phyloP scores from a whole-genome alignment of 768 basidiomycete species.

The Antrodiella citrinella region DNA sequence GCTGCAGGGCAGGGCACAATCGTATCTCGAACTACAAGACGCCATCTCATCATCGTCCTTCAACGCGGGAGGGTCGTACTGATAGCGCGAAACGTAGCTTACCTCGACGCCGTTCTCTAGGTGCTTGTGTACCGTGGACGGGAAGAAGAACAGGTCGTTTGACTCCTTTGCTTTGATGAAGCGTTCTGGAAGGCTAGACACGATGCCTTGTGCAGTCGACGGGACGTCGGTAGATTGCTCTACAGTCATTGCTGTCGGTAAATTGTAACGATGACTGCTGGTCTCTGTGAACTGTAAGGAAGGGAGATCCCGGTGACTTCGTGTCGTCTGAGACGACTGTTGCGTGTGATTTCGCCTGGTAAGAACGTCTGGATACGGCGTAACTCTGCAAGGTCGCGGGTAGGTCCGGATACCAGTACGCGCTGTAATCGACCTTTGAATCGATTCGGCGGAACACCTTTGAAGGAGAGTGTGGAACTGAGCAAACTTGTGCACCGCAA shows the following conservation, averaged over 20 bases:
- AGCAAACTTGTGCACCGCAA: too few relatives aligned
- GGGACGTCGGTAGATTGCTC: constrained; percentile 10
- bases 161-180: constrained; percentile 52
- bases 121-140: constrained; percentile 59
- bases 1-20: constrained; percentile 75
- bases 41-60: background rate
- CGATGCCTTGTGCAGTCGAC: constrained; percentile 31
- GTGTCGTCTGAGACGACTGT: too few relatives aligned
- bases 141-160: constrained; percentile 71
- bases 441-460: too few relatives aligned
- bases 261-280: too few relatives aligned
- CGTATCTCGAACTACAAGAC: constrained; percentile 71
- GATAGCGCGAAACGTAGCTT: constrained; percentile 2
- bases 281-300: too few relatives aligned
- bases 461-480: too few relatives aligned
- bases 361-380: too few relatives aligned
- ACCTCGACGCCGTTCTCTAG: constrained; percentile 62
- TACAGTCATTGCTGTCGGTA: background rate
- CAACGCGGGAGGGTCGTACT: background rate
- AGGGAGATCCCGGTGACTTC: too few relatives aligned
- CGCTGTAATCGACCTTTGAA: too few relatives aligned
- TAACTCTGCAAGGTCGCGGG: too few relatives aligned
- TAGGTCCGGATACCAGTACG: too few relatives aligned
- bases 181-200: constrained; percentile 42
- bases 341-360: too few relatives aligned